Conservation (phyloP, 2,329 filamentous ascomycete species). For the Xylariaceae sp. region DNA sequence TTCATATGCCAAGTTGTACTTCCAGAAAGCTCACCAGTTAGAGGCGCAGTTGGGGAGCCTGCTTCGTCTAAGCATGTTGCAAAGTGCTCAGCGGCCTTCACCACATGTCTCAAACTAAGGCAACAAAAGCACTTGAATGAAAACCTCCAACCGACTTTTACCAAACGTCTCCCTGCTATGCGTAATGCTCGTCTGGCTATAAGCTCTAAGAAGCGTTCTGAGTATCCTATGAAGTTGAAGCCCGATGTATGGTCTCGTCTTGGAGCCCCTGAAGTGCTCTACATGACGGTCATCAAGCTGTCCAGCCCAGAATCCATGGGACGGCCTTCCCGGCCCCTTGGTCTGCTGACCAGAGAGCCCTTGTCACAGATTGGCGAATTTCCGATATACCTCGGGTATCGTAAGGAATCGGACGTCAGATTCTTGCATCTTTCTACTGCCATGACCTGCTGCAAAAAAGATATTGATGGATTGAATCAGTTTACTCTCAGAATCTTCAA, state of each 20-base stretch:
- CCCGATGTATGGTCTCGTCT: constrained; percentile 63
- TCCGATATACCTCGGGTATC: constrained; percentile 64
- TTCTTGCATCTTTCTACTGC: constrained; percentile 41
- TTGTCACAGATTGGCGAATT: constrained; percentile 64
- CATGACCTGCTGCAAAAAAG: constrained; percentile 40
- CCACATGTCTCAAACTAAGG: constrained; percentile 67
- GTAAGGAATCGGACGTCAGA: constrained; percentile 53
- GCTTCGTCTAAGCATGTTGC: constrained; percentile 69
- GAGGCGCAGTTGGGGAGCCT: constrained; percentile 56
- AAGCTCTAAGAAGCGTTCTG: constrained; percentile 66
- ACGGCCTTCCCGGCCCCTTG: constrained; percentile 56
- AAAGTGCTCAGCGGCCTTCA: constrained; percentile 84
- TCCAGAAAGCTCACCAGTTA: constrained; percentile 68
- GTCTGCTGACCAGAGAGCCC: constrained; percentile 62
- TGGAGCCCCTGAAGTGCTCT: constrained; percentile 50
- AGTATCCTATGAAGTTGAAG: constrained; percentile 75
- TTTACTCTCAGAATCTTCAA: constrained; percentile 75
- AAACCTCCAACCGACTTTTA: constrained; percentile 67
- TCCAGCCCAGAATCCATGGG: constrained; percentile 50
- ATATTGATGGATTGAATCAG: constrained; percentile 52
- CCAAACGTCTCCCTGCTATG: constrained; percentile 69
- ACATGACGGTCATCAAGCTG: constrained; percentile 57
- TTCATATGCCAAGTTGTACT: constrained; percentile 76
- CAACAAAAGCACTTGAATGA: constrained; percentile 64
- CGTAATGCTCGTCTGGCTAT: constrained; percentile 82